Evolutionary conservation across 306 rosid species (phyloP).

Genomic region (Corylus heterophylla): DNA sequence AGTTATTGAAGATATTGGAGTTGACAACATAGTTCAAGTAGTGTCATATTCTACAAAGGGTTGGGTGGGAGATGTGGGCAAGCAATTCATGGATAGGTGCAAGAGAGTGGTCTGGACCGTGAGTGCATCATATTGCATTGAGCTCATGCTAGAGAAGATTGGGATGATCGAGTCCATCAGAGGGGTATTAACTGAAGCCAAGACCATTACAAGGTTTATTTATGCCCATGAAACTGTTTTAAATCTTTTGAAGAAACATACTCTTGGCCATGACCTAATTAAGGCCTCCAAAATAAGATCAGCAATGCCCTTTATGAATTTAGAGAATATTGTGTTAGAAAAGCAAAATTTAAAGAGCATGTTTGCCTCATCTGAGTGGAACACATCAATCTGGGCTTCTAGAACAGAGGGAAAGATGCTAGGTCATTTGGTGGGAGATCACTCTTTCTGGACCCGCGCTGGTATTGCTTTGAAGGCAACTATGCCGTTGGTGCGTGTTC

Average conservation of each 20-base stretch:
- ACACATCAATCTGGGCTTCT: slow-evolving; percentile 24
- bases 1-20: slow-evolving; percentile 20
- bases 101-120: slow-evolving; percentile 28
- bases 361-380: slow-evolving; percentile 29
- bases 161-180: slow-evolving; percentile 12
- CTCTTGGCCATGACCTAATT: slow-evolving; percentile 18
- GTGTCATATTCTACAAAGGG: slow-evolving; percentile 24
- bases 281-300: slow-evolving; percentile 22
- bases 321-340: slow-evolving; percentile 22
- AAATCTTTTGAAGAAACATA: slow-evolving; percentile 26
- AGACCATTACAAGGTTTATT: slow-evolving; percentile 28
- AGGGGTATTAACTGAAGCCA: slow-evolving; percentile 17
- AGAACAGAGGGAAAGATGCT: slow-evolving; percentile 17
- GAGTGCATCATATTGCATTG: slow-evolving; percentile 33
- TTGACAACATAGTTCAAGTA: slow-evolving; percentile 26
- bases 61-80: slow-evolving; percentile 18
- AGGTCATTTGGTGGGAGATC: slow-evolving; percentile 20
- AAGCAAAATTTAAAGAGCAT: slow-evolving; percentile 15
- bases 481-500: slow-evolving; percentile 10
- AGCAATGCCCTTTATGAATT: slow-evolving; percentile 27
- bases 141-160: slow-evolving; percentile 26
- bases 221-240: slow-evolving; percentile 15
- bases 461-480: slow-evolving; percentile 25
- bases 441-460: slow-evolving; percentile 27
- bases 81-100: slow-evolving; percentile 20